These are phyloP conservation scores for Mortierella sp. DNA, from an alignment of 371 early-diverging fungal genomes.

Conservation along the genomic window DNA sequence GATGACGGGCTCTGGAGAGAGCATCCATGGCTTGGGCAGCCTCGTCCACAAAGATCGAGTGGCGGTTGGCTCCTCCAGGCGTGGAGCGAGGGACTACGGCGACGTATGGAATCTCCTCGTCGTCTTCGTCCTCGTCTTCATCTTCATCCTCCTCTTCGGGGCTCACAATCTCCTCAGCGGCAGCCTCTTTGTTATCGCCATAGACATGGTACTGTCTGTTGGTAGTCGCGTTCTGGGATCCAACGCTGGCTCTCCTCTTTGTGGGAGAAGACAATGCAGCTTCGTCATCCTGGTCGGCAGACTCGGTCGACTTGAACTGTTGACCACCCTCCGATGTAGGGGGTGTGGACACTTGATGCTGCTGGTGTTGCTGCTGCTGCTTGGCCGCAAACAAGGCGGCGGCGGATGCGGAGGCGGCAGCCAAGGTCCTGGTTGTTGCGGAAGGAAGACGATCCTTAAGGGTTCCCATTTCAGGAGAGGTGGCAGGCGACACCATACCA, in stretches of 20 bases:
- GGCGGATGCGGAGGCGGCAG: conserved; percentile 37
- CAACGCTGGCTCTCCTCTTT: conserved; percentile 24
- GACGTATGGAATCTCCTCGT: conserved; percentile 27
- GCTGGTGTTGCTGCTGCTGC: conserved; percentile 22
- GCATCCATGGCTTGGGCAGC: conserved; percentile 54
- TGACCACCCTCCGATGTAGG: conserved; percentile 12
- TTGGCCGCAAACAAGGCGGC: conserved; percentile 29
- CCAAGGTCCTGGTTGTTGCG: conserved; percentile 42
- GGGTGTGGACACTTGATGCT: conserved; percentile 24
- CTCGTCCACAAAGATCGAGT: conserved; percentile 57
- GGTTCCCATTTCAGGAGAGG: conserved; percentile 42
- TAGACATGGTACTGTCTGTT: conserved; percentile 29
- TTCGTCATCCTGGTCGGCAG: conserved; percentile 6
- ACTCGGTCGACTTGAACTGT: conserved; percentile 1
- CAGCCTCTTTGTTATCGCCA: background rate
- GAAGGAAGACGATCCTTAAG: conserved; percentile 49
- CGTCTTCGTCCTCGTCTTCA: conserved; percentile 27
- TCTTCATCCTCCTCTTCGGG: conserved; percentile 16
- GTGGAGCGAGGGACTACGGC: conserved; percentile 24
- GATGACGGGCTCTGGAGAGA: conserved; percentile 45
- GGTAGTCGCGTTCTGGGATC: conserved; percentile 21
- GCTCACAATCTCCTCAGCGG: background rate
- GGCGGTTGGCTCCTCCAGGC: conserved; percentile 30
- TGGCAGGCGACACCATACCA: conserved; percentile 39
- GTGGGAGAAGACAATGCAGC: conserved; percentile 4